Base-by-base conservation (phyloP, 148 eudicot species). In the Rhododendron kiyosumense region DNA sequence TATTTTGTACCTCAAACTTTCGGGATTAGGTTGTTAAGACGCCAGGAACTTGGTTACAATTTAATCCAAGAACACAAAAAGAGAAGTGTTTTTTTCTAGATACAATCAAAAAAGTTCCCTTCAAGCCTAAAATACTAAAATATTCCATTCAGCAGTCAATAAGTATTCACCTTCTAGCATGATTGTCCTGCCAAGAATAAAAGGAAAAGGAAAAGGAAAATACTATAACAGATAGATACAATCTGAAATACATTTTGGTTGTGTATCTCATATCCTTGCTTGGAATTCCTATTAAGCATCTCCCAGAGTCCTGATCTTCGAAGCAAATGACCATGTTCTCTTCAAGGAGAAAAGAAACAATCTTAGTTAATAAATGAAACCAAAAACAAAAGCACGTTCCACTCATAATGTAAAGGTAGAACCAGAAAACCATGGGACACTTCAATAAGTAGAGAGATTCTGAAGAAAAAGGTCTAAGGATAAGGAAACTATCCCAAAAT, bases 301-400 rank as follows among this genome's bases (percentile, higher is more conserved):
- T 95, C 78, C 96, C 95, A 87, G 92, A 91, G 52, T 89, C 88
- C 69, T 88, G 91, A 88, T 97, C 98, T 87, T 97, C 93, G 87
- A 97, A 89, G 92, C 99, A 97, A 87, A 97, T 89, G 41, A 97
- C 96, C 99, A 97, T 97, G 88, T 97, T 97, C 94, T 97, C 99
- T 96, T 91, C 90, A 88, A 91, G 84, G 78, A 81, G 85, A 48
- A 79, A 12, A 81, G 38, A 59, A 79, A 79, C 48, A 83, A 61
- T 84, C 86, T 43, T 76, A 69, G 54, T 85, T 78, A 88, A 86
- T 57, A 85, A 77, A 45, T 71, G 45, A 36, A n/a, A 22, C 43
- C 20, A 54, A 51, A 28, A 86, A 86, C 30, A 61, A 38, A 7
- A 43, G 74, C n/a, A 82, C 41, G 30, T 51, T 75, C 36, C 78